Base-by-base conservation (phyloP, 106 monocot species). In the Apostasia ramifera region DNA sequence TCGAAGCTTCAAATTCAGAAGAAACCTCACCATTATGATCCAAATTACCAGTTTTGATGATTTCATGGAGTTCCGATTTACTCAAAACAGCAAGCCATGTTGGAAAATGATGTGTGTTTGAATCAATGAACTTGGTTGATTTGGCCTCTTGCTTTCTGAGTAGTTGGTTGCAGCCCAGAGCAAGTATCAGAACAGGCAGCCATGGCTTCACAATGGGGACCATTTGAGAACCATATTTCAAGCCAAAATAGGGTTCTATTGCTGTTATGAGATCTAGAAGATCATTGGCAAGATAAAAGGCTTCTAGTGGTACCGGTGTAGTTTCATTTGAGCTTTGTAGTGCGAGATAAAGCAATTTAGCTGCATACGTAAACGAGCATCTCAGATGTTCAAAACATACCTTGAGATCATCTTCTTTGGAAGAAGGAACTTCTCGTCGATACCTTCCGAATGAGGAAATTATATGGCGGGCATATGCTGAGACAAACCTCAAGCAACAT, bases 171-270 rank as follows among this genome's bases (percentile, higher is more conserved):
- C 77, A 87, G 65, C 85, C 82, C 15, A 88, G 64, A 2, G 88
- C 94, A 9, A 94, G 63, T 64, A 94, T 59, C 57, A 97, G 62
- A 78, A 85, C 77, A 60, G 92, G 89, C 12, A 97, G 68, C 97
- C 97, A 97, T 59, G 76, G 74, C 56, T 87, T 89, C 6, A 77
- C 84, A 70, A 79, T 61, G 50, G 84, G 63, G 41, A 85, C 11
- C 42, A 83, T 37, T 69, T 69, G 63, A 6, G 71, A 71, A 2
- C 89, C 89, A 74, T 72, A 74, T 44, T 66, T 81, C 2, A 67
- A 70, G 52, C 88, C 88, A 60, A 79, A 26, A 57, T 64, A 69
- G 38, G 74, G 68, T 70, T 94, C 94, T 47, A 91, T 26, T 42
- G 81, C 77, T 39, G 71, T 56, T 8, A 89, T 55, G 44, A 97